Percentiles rank a stretch among this genome's conserved stretches.
These are phyloP conservation scores for Plasmodium malariae DNA, from an alignment of 169 alveolate genomes.

Conservation along the genomic window DNA sequence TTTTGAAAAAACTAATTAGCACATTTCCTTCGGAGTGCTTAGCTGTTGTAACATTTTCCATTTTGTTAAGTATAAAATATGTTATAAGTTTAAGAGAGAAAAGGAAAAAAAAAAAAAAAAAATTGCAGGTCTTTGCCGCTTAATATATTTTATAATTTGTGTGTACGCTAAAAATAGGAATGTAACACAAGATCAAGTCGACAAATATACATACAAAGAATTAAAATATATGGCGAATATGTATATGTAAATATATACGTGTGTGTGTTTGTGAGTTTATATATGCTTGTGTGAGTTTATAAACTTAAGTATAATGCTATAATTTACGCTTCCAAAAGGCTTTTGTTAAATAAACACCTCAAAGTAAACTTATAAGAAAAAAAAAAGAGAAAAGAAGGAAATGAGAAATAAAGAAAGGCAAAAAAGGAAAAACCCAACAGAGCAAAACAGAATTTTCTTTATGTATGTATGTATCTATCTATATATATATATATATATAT, in stretches of 20 bases:
- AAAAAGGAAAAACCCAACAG: not conserved
- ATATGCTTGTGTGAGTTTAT: no score
- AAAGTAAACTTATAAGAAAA: not conserved
- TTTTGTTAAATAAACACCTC: not conserved
- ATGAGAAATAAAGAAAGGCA: not conserved
- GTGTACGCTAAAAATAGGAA: not conserved
- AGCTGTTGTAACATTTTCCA: conserved; percentile 11
- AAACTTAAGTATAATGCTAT: not conserved
- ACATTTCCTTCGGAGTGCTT: not conserved
- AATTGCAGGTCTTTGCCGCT: not conserved
- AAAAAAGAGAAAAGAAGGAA: not conserved
- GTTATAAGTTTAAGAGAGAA: not conserved
- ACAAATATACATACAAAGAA: not conserved
- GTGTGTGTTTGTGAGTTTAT: not conserved
- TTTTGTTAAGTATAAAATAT: no score
- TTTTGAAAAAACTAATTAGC: conserved; percentile 7
- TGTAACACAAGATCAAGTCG: not conserved
- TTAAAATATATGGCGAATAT: no score
- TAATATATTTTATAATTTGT: not conserved
- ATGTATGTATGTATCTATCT: not conserved
- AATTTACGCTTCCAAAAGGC: not conserved
- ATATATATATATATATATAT: not conserved
- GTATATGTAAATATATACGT: no score
- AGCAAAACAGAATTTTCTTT: not conserved
- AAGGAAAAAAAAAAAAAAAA: not conserved